Evolutionary conservation across 768 basidiomycete species (phyloP), one percentile per base, ranked within the genome.

Genomic region (Boletus patriciae): DNA sequence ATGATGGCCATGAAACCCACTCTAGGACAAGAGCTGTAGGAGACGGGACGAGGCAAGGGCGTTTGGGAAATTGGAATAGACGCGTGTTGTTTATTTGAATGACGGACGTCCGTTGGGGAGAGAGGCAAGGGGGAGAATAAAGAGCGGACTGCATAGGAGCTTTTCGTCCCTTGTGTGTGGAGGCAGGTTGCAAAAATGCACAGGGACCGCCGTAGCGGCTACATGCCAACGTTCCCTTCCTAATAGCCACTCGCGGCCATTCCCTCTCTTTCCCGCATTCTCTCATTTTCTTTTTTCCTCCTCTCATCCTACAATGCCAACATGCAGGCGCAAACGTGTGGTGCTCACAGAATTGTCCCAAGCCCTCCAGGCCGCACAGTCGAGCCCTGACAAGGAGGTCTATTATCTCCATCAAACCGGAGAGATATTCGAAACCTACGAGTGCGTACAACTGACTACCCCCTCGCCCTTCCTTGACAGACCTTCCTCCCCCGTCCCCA

Each of bases 351-450:
- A 92, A 74, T 87, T 90, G 62, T 83, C 89, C 50, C 80, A 83
- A 45, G 74, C 82, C 63, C 85, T 90, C 60, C 80, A 83, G 60
- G 81, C 83, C 57, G 78, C 79, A 66, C 80, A 83, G 72, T 73
- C 82, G 42, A 83, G 86, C 77, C 85, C 84, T 36, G 77, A 79
- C 73, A 83, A 77, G 69, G 85, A 87, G 62, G 94, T 98, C 73
- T 98, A 86, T 77, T 95, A 91, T 78, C 87, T 98, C 69, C 78
- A 86, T 61, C 87, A 93, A 74, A 98, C 96, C 4, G 96, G 95
- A 68, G 96, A 98, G 83, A 91, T 98, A 74, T 98, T 98, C 72
- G 87, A 93, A 62, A 87, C 87, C 69, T 98, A 97, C 70, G 94
- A 97, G 95, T 97, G 69, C 70, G 91, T 53, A 54, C 67, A 59